Conservation (phyloP, 805 yeast species). For the Kodamaea kaohsiungensis region DNA sequence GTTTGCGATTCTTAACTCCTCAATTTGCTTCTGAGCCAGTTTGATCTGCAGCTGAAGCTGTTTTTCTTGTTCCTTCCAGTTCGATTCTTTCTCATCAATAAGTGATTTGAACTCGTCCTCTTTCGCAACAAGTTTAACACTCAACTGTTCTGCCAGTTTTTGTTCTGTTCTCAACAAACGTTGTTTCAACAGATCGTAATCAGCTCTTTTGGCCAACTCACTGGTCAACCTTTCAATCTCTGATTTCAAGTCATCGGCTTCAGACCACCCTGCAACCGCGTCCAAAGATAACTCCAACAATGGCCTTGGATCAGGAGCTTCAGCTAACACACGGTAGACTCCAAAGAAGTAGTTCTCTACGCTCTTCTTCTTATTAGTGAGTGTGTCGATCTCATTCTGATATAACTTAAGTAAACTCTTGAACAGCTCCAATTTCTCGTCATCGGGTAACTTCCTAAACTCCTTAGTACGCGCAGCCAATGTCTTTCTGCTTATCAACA, state of each 20-base stretch:
- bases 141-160: constrained; percentile 54
- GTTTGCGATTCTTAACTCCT: constrained; percentile 62
- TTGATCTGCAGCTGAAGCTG: constrained; percentile 52
- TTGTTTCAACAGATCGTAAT: constrained; percentile 73
- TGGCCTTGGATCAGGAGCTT: constrained; percentile 92
- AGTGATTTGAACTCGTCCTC: constrained; percentile 70
- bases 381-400: constrained; percentile 82
- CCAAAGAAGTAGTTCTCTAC: constrained; percentile 75
- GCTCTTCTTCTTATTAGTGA: constrained; percentile 74
- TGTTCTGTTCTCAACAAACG: constrained; percentile 62
- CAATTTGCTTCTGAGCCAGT: constrained; percentile 54
- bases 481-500: constrained; percentile 70
- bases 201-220: constrained; percentile 64
- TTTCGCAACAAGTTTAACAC: constrained; percentile 61
- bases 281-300: constrained; percentile 69
- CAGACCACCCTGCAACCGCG: constrained; percentile 56
- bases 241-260: constrained; percentile 49
- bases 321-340: constrained; percentile 73
- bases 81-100: constrained; percentile 70
- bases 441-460: constrained; percentile 71
- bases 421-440: constrained; percentile 63
- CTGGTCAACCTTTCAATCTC: constrained; percentile 56
- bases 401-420: constrained; percentile 72
- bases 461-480: constrained; percentile 84
- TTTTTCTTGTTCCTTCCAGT: constrained; percentile 62